Conservation (phyloP, 140 eudicot genomes). For the Senecio squalidus region DNA sequence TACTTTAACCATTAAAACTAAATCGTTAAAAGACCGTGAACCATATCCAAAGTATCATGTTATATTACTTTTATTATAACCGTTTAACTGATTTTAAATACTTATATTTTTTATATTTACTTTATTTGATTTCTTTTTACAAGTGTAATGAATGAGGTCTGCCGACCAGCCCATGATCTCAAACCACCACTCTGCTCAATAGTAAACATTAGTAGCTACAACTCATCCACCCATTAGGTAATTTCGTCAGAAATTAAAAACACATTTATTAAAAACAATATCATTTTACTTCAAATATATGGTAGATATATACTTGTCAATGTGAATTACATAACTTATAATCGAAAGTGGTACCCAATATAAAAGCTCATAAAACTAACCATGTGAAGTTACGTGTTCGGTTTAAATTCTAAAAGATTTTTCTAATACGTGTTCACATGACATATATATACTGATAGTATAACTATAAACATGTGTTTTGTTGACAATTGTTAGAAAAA, state of each 20-base stretch:
- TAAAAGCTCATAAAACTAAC: background rate
- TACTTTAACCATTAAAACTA: too few relatives aligned
- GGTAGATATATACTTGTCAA: background rate
- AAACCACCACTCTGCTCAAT: constrained; percentile 25
- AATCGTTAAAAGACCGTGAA: too few relatives aligned
- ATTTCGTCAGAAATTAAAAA: constrained; percentile 5
- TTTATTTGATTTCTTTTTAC: background rate
- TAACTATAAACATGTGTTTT: too few relatives aligned
- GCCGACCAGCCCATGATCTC: constrained; percentile 29
- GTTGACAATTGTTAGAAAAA: too few relatives aligned
- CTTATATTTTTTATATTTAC: too few relatives aligned
- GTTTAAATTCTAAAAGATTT: too few relatives aligned
- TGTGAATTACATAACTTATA: background rate
- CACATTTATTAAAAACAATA: constrained; percentile 1
- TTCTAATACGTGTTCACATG: too few relatives aligned
- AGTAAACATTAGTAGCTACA: constrained; percentile 25
- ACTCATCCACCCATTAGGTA: constrained; percentile 8
- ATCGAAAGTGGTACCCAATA: background rate
- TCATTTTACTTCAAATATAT: background rate
- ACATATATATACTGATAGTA: too few relatives aligned
- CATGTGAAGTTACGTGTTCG: constrained; percentile 3
- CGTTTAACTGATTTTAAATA: too few relatives aligned
- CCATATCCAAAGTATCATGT: too few relatives aligned
- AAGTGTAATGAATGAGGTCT: constrained; percentile 19
- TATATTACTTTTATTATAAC: too few relatives aligned